Evolutionary conservation across 2,329 filamentous ascomycete species (phyloP).

Genomic region (Ceratocystis ficicola): DNA sequence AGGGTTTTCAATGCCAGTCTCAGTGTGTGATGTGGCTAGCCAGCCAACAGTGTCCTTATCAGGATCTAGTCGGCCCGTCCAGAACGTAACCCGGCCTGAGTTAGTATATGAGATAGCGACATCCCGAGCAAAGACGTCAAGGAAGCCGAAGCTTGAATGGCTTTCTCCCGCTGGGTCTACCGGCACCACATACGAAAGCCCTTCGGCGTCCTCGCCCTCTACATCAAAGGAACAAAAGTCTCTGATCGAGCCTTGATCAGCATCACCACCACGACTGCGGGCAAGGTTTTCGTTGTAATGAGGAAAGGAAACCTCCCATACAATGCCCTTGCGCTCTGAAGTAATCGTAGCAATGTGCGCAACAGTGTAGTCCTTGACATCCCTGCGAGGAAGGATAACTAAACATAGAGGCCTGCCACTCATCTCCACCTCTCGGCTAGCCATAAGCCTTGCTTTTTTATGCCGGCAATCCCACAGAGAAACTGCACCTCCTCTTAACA

Average conservation of each 20-base stretch:
- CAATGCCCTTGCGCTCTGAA: constrained; percentile 63
- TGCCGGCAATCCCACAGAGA: constrained; percentile 68
- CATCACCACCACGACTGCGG: background rate
- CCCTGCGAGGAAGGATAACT: constrained; percentile 55
- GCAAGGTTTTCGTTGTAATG: constrained; percentile 29
- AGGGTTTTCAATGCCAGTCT: constrained; percentile 61
- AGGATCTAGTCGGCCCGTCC: constrained; percentile 64
- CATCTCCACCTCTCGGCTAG: constrained; percentile 34
- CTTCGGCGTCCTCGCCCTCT: constrained; percentile 43
- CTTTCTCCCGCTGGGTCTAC: constrained; percentile 74
- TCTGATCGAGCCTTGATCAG: constrained; percentile 32
- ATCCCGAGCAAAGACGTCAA: constrained; percentile 77
- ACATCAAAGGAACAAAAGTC: constrained; percentile 64
- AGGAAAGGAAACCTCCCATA: constrained; percentile 65
- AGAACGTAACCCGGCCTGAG: constrained; percentile 64
- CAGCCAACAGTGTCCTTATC: constrained; percentile 56
- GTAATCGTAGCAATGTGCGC: constrained; percentile 73
- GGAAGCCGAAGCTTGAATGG: constrained; percentile 59
- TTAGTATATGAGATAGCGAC: constrained; percentile 75
- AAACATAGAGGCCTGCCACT: constrained; percentile 67
- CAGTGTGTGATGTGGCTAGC: constrained; percentile 68
- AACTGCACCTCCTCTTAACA: constrained; percentile 58
- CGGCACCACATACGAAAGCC: constrained; percentile 56
- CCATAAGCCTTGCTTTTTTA: constrained; percentile 46
- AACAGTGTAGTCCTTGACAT: constrained; percentile 43